Evolutionary conservation across 345 rosid species (phyloP), one percentile per base, ranked within the genome.

Genomic region (Firmiana major): DNA sequence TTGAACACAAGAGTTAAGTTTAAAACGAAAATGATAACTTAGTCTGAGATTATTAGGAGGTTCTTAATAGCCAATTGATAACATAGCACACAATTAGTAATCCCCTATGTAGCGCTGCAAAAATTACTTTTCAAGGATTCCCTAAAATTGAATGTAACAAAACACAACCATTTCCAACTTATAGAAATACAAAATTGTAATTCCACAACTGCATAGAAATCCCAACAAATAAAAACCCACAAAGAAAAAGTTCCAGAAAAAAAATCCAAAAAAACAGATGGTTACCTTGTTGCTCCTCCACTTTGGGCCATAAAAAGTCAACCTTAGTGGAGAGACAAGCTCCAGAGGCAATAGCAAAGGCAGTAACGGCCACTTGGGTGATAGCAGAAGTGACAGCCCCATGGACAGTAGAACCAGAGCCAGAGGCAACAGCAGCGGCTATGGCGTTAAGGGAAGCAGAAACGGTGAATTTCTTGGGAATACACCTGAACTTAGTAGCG

Each of bases 271-370:
- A 4, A 7, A 58, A 79, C 31, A 40, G 45, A 46, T 31, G 17
- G 19, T 5, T 58, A 90, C 90, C 90, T 26, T 91, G 90, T 49
- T 86, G 93, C 55, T 89, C 95, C 62, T 88, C 87, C 45, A 79
- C 63, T 79, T 89, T 89, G 42, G 95, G 95, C 95, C 91, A 91
- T 38, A 91, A 76, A 81, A 89, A 91, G 51, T 89, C 91, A 34
- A 89, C 90, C 82, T 87, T 89, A 21, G 93, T 89, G 82, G 95
- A 89, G 69, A 91, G 90, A 43, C 95, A 91, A 75, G 93, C 95
- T 5, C 95, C 95, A 40, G 94, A 91, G 71, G 91, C 94, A 63
- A 91, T 91, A 60, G 94, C 95, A 53, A 91, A 78, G 63, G 91
- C 90, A 38, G 89, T 87, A 80, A 91, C 84, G 45, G 91, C 93